phyloP scores from a whole-genome alignment of 495 filamentous ascomycete genomes.

The Wilcoxina mikolae region DNA sequence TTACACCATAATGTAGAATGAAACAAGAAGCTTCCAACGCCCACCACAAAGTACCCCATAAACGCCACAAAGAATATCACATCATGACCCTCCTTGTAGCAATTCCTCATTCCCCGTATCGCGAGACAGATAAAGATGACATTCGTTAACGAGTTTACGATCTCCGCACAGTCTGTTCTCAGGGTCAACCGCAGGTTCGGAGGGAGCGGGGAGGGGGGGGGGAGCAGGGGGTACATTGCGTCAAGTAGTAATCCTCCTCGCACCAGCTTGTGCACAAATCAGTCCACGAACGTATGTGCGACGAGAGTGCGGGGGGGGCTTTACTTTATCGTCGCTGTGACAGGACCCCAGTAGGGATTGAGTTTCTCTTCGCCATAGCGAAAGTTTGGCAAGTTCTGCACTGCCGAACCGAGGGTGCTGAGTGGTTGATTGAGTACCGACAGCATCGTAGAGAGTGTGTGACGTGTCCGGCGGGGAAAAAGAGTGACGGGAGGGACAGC shows the following conservation, averaged over 20 bases:
- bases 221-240: slow-evolving; percentile 9
- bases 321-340: slow-evolving; percentile 26
- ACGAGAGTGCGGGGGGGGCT: neutral
- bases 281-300: neutral
- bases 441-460: neutral
- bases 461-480: too few relatives aligned
- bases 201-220: neutral
- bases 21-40: slow-evolving; percentile 66
- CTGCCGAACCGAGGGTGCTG: neutral
- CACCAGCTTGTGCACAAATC: slow-evolving; percentile 19
- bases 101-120: slow-evolving; percentile 55
- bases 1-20: slow-evolving; percentile 70
- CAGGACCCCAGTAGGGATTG: slow-evolving; percentile 17
- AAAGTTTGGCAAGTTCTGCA: slow-evolving; percentile 4
- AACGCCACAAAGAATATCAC: slow-evolving; percentile 56
- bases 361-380: slow-evolving; percentile 15
- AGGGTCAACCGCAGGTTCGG: slow-evolving; percentile 2
- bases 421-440: neutral
- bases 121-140: slow-evolving; percentile 61
- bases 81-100: slow-evolving; percentile 54
- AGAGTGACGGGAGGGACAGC: too few relatives aligned
- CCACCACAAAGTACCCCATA: slow-evolving; percentile 64
- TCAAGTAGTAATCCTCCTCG: slow-evolving; percentile 28
- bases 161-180: slow-evolving; percentile 40
- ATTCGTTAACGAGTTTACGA: slow-evolving; percentile 67